Evolutionary conservation across 441 rosid genomes (phyloP).

Genomic region (Rhodomyrtus psidioides): DNA sequence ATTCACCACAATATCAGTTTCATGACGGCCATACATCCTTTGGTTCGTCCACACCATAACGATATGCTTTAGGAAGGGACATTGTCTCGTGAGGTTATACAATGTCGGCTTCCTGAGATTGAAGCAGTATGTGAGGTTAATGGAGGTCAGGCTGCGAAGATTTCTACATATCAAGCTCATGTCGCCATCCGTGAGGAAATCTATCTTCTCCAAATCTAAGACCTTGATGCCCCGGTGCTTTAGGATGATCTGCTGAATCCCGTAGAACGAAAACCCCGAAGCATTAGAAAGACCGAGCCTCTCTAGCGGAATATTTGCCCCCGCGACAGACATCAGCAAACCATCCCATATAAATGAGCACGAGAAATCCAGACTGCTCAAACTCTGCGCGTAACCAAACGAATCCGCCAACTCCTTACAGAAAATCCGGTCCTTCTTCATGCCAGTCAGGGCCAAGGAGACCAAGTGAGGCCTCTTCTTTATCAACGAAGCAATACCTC

Average conservation of each 20-base stretch:
- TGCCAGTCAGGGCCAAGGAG: conserved; percentile 21
- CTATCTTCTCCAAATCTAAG: conserved; percentile 49
- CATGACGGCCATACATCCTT: conserved; percentile 29
- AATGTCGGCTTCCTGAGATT: conserved; percentile 45
- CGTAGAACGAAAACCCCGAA: conserved; percentile 28
- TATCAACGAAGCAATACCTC: conserved; percentile 32
- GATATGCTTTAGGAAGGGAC: conserved; percentile 32
- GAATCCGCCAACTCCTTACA: conserved; percentile 20
- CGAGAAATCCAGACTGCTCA: conserved; percentile 42
- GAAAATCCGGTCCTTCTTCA: conserved; percentile 4
- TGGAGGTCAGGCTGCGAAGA: conserved; percentile 21
- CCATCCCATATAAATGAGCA: conserved; percentile 45
- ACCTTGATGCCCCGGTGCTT: conserved; percentile 27
- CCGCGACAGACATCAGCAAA: conserved; percentile 32
- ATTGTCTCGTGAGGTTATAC: conserved; percentile 32
- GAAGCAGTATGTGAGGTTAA: conserved; percentile 43
- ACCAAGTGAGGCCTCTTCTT: conserved; percentile 22
- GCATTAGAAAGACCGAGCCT: conserved; percentile 35
- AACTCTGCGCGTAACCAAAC: conserved; percentile 22
- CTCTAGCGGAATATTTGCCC: conserved; percentile 47
- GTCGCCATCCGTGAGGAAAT: conserved; percentile 42
- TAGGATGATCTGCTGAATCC: conserved; percentile 23
- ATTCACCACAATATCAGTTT: conserved; percentile 14
- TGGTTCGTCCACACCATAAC: conserved; percentile 48
- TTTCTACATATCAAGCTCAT: conserved; percentile 18